These are phyloP conservation scores for Albizia julibrissin DNA, from an alignment of 306 rosid genomes.

Conservation along the genomic window DNA sequence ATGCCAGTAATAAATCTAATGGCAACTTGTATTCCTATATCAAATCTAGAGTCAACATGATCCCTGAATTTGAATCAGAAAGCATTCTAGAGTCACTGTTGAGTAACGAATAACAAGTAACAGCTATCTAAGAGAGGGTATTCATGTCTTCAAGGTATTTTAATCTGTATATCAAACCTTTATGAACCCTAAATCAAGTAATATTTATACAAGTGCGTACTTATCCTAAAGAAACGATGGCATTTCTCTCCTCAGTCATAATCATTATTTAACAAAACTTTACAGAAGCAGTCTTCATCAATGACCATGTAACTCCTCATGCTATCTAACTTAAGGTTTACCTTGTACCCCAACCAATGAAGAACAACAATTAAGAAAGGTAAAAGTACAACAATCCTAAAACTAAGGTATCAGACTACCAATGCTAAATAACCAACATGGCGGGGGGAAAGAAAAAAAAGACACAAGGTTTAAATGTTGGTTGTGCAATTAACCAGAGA, in stretches of 20 bases:
- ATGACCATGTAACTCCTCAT: background rate
- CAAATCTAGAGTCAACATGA: slow-evolving; percentile 13
- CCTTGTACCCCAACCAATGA: background rate
- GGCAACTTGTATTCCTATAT: background rate
- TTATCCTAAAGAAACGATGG: background rate
- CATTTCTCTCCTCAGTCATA: background rate
- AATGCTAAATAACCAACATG: background rate
- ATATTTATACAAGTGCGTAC: background rate
- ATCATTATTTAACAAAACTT: background rate
- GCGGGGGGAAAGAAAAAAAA: background rate
- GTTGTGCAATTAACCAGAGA: background rate
- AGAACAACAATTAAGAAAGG: background rate
- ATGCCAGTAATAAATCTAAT: background rate
- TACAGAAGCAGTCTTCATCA: background rate
- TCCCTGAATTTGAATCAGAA: slow-evolving; percentile 19
- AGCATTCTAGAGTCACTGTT: background rate
- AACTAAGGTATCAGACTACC: background rate
- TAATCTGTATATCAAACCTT: background rate
- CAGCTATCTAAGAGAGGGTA: background rate
- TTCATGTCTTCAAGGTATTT: background rate
- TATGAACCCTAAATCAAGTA: background rate
- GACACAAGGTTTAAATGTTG: background rate
- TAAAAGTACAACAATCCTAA: background rate
- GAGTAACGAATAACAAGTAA: background rate
- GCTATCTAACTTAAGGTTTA: background rate